Conservation (phyloP, 2,329 filamentous ascomycete species). For the Alternaria triticina region DNA sequence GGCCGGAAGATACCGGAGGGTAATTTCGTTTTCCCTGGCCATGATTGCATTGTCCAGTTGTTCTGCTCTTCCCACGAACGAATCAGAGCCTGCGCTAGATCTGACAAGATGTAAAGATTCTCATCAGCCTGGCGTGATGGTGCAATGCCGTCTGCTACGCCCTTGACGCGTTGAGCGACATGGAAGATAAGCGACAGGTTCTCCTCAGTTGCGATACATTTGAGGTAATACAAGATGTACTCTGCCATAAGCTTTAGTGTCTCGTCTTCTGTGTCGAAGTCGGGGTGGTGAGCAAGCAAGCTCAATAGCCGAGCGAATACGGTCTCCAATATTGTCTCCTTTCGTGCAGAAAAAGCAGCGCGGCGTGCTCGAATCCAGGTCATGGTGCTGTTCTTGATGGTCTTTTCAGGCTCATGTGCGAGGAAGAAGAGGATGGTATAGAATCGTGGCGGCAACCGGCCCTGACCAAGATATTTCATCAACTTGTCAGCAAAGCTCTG, state of each 20-base stretch:
- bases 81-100: conserved; percentile 82
- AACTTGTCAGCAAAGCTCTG: conserved; percentile 81
- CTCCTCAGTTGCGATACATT: conserved; percentile 79
- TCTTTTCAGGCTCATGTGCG: conserved; percentile 83
- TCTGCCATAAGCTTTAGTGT: conserved; percentile 82
- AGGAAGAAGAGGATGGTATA: conserved; percentile 89
- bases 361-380: conserved; percentile 90
- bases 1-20: conserved; percentile 79
- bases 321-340: conserved; percentile 73
- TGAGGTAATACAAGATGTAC: conserved; percentile 90
- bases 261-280: conserved; percentile 69
- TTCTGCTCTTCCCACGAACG: conserved; percentile 85
- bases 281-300: conserved; percentile 90
- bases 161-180: conserved; percentile 91
- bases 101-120: conserved; percentile 83
- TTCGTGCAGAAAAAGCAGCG: conserved; percentile 64
- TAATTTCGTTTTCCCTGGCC: conserved; percentile 79
- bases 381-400: conserved; percentile 75
- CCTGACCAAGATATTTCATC: conserved; percentile 85
- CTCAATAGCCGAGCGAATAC: conserved; percentile 84
- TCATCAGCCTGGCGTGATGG: conserved; percentile 63
- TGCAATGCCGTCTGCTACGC: conserved; percentile 80
- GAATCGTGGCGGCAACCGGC: conserved; percentile 75
- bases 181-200: conserved; percentile 91
- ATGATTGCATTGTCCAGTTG: conserved; percentile 85